Conservation (phyloP, 495 filamentous ascomycete genomes). For the Aspergillus saccharolyticus region DNA sequence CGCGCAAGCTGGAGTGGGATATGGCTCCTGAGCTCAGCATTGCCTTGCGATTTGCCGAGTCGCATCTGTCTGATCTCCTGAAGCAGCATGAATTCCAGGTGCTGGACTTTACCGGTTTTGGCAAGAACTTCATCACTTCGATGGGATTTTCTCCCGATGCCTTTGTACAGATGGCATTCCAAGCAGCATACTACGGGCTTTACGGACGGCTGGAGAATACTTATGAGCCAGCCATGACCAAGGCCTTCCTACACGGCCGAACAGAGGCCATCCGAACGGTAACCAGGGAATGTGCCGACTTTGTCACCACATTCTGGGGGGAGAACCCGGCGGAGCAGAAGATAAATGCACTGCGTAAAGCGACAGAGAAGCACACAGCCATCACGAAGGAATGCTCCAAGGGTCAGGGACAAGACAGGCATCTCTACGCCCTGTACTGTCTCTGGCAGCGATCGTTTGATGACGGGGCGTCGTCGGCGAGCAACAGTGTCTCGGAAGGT, state of each 20-base stretch:
- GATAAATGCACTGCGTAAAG: conserved; percentile 75
- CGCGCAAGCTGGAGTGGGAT: conserved; percentile 96
- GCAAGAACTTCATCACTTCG: conserved; percentile 96
- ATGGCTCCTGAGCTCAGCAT: conserved; percentile 90
- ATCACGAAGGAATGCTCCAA: conserved; percentile 86
- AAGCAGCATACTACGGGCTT: conserved; percentile 96
- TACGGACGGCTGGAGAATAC: conserved; percentile 92
- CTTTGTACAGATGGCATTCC: conserved; percentile 98
- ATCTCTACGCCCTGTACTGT: conserved; percentile 90
- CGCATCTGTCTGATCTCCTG: conserved; percentile 87
- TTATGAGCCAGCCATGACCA: conserved; percentile 98
- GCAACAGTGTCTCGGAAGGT: conserved; percentile 51
- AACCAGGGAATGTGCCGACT: conserved; percentile 72
- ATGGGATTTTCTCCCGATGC: conserved; percentile 97
- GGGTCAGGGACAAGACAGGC: conserved; percentile 86
- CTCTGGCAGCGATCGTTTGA: conserved; percentile 90
- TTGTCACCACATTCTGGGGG: conserved; percentile 91
- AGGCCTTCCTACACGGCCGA: conserved; percentile 83
- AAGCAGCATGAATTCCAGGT: conserved; percentile 95
- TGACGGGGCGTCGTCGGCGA: conserved; percentile 51
- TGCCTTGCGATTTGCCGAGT: conserved; percentile 92
- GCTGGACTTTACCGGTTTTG: conserved; percentile 82
- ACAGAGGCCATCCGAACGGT: conserved; percentile 92
- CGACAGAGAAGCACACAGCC: conserved; percentile 73
- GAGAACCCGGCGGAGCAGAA: conserved; percentile 79